phyloP scores from a whole-genome alignment of 2,329 filamentous ascomycete species.

The Cladophialophora bantiana region DNA sequence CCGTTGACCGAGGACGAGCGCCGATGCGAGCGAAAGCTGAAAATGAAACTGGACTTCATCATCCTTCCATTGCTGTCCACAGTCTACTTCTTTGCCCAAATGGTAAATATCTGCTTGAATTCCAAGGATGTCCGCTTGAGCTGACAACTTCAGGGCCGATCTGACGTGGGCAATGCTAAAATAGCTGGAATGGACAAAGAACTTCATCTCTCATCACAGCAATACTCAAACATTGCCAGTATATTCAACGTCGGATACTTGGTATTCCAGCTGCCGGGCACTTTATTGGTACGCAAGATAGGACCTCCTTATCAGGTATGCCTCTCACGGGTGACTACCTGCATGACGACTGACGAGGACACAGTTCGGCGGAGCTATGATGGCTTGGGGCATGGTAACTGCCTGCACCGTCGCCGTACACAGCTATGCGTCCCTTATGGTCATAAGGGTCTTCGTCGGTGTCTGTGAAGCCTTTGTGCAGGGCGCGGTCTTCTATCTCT shows the following conservation, averaged over 20 bases:
- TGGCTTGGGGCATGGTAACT: slow-evolving; percentile 4
- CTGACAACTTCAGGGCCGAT: slow-evolving; percentile 12
- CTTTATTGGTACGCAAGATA: neutral
- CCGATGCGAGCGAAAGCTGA: slow-evolving; percentile 1
- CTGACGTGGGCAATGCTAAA: slow-evolving; percentile 17
- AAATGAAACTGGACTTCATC: slow-evolving; percentile 20
- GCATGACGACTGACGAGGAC: no score
- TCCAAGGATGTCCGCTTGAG: neutral
- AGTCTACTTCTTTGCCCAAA: slow-evolving; percentile 22
- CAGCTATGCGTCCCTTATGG: no score
- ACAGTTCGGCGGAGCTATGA: slow-evolving; percentile 16
- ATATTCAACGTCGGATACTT: slow-evolving; percentile 23
- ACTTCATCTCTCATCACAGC: slow-evolving; percentile 4
- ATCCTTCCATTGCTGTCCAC: slow-evolving; percentile 23
- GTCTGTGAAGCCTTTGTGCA: slow-evolving; percentile 25
- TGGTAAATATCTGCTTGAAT: neutral
- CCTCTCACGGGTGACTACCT: no score
- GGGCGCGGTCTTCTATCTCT: slow-evolving; percentile 29
- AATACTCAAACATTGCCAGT: slow-evolving; percentile 1
- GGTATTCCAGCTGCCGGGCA: slow-evolving; percentile 21
- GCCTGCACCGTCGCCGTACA: neutral
- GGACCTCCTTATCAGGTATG: no score
- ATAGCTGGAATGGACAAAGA: slow-evolving; percentile 22
- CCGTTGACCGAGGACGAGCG: no score
- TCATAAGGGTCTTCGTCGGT: slow-evolving; percentile 6